These are phyloP conservation scores for Aspergillus sergii DNA, from an alignment of 2,329 filamentous ascomycete species.

Conservation along the genomic window DNA sequence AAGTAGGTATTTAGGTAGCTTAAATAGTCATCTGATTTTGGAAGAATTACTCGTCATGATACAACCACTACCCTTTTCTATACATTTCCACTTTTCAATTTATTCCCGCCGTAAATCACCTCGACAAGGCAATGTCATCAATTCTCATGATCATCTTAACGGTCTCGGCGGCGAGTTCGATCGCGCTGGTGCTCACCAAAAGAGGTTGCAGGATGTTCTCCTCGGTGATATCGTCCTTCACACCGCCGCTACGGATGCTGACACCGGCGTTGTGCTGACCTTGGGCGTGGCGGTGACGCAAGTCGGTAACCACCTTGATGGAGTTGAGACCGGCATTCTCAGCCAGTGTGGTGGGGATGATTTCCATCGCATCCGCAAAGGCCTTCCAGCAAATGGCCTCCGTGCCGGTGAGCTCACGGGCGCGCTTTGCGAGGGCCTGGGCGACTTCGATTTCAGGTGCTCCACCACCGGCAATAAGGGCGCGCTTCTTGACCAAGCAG, in stretches of 20 bases:
- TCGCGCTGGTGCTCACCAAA: constrained; percentile 94
- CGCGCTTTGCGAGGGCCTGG: constrained; percentile 77
- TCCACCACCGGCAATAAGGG: constrained; percentile 95
- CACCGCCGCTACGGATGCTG: constrained; percentile 95
- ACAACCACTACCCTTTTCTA: constrained; percentile 21
- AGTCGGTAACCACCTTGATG: constrained; percentile 97
- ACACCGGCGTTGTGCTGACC: constrained; percentile 96
- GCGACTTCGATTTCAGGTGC: constrained; percentile 97
- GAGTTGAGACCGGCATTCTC: constrained; percentile 98
- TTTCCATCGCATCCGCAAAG: constrained; percentile 95
- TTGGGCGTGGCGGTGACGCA: constrained; percentile 90
- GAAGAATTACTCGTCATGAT: constrained; percentile 29
- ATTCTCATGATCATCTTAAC: constrained; percentile 89
- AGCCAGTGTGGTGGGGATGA: constrained; percentile 92
- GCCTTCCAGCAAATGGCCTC: constrained; percentile 99
- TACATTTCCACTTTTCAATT: constrained; percentile 14
- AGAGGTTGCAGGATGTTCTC: constrained; percentile 96
- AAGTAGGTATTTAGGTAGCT: constrained; percentile 11
- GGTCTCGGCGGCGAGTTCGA: constrained; percentile 95
- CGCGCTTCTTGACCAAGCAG: constrained; percentile 98
- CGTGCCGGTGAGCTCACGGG: constrained; percentile 82
- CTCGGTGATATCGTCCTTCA: constrained; percentile 94
- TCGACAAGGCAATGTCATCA: constrained; percentile 64
- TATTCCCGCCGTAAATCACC: constrained; percentile 29
- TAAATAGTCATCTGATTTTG: constrained; percentile 20